These are phyloP conservation scores for Trametes elegans DNA, from an alignment of 768 basidiomycete genomes.

Conservation along the genomic window DNA sequence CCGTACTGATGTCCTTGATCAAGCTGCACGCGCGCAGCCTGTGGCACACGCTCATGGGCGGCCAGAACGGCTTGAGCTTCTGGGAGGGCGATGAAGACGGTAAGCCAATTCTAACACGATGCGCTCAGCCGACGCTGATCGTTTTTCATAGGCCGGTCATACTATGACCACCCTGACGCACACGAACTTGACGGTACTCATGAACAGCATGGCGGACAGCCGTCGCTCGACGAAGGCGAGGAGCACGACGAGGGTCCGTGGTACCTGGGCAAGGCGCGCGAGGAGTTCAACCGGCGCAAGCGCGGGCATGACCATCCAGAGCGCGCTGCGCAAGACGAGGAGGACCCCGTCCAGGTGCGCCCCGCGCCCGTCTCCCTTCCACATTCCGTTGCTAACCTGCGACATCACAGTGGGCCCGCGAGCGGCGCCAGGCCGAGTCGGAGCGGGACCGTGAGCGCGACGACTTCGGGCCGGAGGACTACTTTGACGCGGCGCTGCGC, in stretches of 20 bases:
- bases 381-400: neutral
- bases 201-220: neutral
- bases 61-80: slow-evolving; percentile 62
- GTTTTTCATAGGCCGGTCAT: slow-evolving; percentile 12
- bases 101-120: slow-evolving; percentile 26
- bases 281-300: slow-evolving; percentile 66
- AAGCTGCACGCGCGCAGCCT: slow-evolving; percentile 82
- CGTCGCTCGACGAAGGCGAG: slow-evolving; percentile 19
- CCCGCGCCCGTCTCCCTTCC: neutral
- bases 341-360: slow-evolving; percentile 70
- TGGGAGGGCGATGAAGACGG: slow-evolving; percentile 60
- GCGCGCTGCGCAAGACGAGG: slow-evolving; percentile 45
- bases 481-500: slow-evolving; percentile 67
- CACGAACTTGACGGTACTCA: slow-evolving; percentile 22
- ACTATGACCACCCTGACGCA: slow-evolving; percentile 16
- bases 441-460: slow-evolving; percentile 72
- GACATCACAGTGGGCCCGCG: slow-evolving; percentile 67
- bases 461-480: slow-evolving; percentile 81
- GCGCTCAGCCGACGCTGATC: neutral
- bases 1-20: slow-evolving; percentile 76
- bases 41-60: slow-evolving; percentile 67
- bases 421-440: slow-evolving; percentile 66
- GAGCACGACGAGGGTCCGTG: slow-evolving; percentile 44
- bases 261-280: slow-evolving; percentile 82
- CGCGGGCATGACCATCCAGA: slow-evolving; percentile 35